Base-by-base conservation (phyloP, 192 early-diverging fungal species). In the Borealophlyctis nickersoniae region DNA sequence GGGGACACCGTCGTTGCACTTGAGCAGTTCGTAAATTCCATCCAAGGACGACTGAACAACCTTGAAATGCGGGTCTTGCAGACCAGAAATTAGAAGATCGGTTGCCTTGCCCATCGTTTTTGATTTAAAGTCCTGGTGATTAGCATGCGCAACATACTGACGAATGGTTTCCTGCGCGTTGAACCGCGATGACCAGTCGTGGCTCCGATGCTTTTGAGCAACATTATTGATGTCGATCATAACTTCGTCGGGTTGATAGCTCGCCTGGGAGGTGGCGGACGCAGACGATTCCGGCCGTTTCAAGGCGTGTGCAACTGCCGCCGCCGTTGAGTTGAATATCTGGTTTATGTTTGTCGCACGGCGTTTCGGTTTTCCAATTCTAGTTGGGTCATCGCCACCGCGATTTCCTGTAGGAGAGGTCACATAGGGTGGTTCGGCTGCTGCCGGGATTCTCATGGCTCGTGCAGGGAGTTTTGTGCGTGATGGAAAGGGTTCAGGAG, bases 151-250 rank as follows among this genome's bases (percentile, higher is more conserved):
- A 4, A 66, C 57, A 53, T 62, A 56, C 27, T 9, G 24, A 24
- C 30, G 32, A 11, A 66, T 16, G 19, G 39, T 32, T 52, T 72
- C 70, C 1, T 60, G 31, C 1, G 52, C 65, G 5, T 64, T 52
- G 16, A 56, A 27, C 16, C 70, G 63, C 23, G 55, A 31, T 1
- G 64, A 26, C 70, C 70, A 72, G 32, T 72, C 70, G n/a, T 61
- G 7, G 14, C 34, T 58, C 7, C 32, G 23, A 31, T 36, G 36
- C 39, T 65, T 58, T 39, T 57, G 33, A 58, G 62, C 35, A 11
- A 59, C 14, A 39, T 59, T 14, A 22, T 54, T 54, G 24, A 54
- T 27, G 29, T 54, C 52, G 29, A 54, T 59, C 60, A 29, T 63
- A 45, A 45, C 39, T 45, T 45, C 39, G 7, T 45, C 62, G 5